Conservation (phyloP, 2,329 filamentous ascomycete genomes). For the Chrysoporthe austroafricana region DNA sequence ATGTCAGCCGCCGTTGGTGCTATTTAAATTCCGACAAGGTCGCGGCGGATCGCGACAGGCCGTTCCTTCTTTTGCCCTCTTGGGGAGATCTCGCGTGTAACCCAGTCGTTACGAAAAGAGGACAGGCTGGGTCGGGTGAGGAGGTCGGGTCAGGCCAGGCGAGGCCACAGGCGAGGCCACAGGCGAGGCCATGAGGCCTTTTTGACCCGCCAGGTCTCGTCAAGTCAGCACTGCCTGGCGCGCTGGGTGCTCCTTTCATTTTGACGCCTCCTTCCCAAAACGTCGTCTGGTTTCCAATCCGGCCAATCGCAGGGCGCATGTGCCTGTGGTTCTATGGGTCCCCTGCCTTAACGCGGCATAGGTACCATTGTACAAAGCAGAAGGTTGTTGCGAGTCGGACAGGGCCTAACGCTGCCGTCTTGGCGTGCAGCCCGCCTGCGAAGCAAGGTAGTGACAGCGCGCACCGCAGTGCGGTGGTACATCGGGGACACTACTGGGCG, state of each 20-base stretch:
- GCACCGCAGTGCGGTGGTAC: too few species aligned
- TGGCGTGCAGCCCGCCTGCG: background rate
- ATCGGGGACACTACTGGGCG: too few species aligned
- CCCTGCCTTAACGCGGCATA: background rate
- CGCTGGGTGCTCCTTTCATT: background rate
- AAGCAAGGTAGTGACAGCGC: background rate
- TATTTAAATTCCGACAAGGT: background rate
- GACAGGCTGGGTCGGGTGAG: too few species aligned
- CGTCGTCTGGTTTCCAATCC: background rate
- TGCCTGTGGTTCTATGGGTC: background rate
- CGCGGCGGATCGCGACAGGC: too few species aligned
- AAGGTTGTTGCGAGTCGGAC: background rate
- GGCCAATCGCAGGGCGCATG: background rate
- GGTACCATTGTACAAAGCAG: too few species aligned
- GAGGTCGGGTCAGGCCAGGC: too few species aligned
- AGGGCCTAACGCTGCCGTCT: slow-evolving; percentile 9
- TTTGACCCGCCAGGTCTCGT: too few species aligned
- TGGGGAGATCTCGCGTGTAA: too few species aligned
- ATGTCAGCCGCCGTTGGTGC: background rate
- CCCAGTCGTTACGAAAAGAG: too few species aligned
- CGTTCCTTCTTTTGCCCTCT: too few species aligned
- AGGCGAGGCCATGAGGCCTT: background rate
- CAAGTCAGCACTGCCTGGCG: background rate
- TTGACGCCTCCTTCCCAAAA: background rate
- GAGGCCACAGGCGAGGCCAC: background rate